phyloP scores from a whole-genome alignment of 2,329 filamentous ascomycete species.

The Aspergillus pseudonomiae region DNA sequence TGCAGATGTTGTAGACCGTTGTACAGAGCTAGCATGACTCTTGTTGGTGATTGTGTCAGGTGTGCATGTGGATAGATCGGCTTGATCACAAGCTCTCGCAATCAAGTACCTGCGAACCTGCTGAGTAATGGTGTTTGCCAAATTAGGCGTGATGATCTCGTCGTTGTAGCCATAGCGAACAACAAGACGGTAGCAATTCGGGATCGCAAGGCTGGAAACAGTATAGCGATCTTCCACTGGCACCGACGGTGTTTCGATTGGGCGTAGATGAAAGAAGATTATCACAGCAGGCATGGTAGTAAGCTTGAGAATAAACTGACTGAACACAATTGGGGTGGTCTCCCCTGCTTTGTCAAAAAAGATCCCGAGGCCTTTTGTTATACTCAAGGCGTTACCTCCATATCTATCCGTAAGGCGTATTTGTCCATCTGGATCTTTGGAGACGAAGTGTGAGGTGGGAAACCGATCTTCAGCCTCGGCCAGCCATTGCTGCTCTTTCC shows the following conservation, averaged over 20 bases:
- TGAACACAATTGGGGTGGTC: conserved; percentile 67
- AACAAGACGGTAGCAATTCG: conserved; percentile 69
- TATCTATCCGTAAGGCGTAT: conserved; percentile 28
- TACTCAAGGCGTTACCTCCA: conserved; percentile 45
- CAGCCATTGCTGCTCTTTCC: conserved; percentile 76
- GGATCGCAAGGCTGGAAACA: conserved; percentile 46
- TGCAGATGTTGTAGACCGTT: background rate
- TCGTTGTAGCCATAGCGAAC: conserved; percentile 75
- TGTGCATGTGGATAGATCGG: background rate
- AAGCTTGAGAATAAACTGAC: conserved; percentile 73
- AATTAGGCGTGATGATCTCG: conserved; percentile 66
- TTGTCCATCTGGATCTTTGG: conserved; percentile 3
- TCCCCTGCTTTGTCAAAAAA: conserved; percentile 79
- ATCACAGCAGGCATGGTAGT: conserved; percentile 67
- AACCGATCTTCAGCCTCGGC: conserved; percentile 66
- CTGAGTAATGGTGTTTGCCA: conserved; percentile 63
- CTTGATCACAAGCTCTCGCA: conserved; percentile 15
- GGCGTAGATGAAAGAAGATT: conserved; percentile 75
- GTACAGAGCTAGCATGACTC: conserved; percentile 9
- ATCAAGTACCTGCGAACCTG: conserved; percentile 59
- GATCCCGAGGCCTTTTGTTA: conserved; percentile 64
- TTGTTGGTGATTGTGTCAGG: background rate
- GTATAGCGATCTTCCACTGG: conserved; percentile 54
- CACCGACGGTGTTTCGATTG: conserved; percentile 62
- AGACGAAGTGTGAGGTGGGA: conserved; percentile 42